Conservation (phyloP, 202 grass and related monocot genomes). For the Alloteropsis angusta region DNA sequence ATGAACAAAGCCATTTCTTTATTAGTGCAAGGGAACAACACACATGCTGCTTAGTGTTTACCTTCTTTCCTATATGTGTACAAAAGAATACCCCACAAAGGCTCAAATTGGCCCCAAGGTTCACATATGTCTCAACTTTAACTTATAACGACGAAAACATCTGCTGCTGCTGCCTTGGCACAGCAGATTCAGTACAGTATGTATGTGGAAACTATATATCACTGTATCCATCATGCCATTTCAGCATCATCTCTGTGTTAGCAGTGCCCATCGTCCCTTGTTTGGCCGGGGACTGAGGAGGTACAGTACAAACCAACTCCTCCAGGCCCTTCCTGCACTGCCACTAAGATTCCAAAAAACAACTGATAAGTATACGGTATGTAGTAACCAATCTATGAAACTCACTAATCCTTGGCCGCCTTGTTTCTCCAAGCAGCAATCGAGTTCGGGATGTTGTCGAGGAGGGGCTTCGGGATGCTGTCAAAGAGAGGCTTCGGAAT, state of each 20-base stretch:
- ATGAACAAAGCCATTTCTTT: conserved; percentile 14
- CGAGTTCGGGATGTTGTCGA: conserved; percentile 43
- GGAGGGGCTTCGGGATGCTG: conserved; percentile 39
- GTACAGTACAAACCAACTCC: conserved; percentile 19
- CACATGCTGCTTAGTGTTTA: background rate
- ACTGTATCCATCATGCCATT: conserved; percentile 18
- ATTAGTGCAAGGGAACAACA: background rate
- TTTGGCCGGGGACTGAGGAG: conserved; percentile 20
- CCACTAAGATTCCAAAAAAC: background rate
- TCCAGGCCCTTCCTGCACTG: background rate
- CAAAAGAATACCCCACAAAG: conserved; percentile 23
- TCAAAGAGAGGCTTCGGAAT: conserved; percentile 41
- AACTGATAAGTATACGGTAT: background rate
- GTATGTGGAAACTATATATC: conserved; percentile 8
- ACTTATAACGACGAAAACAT: conserved; percentile 9
- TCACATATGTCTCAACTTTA: background rate
- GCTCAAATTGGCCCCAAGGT: background rate
- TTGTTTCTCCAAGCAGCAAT: conserved; percentile 68
- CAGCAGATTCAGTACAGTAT: conserved; percentile 27
- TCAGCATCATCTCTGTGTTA: background rate
- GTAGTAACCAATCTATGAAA: background rate
- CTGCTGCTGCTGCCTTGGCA: background rate
- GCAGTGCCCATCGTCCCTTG: background rate
- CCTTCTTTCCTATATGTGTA: conserved; percentile 15
- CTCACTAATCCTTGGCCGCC: conserved; percentile 56